Base-by-base conservation (phyloP, 148 eudicot species). In the Rheum nobile region DNA sequence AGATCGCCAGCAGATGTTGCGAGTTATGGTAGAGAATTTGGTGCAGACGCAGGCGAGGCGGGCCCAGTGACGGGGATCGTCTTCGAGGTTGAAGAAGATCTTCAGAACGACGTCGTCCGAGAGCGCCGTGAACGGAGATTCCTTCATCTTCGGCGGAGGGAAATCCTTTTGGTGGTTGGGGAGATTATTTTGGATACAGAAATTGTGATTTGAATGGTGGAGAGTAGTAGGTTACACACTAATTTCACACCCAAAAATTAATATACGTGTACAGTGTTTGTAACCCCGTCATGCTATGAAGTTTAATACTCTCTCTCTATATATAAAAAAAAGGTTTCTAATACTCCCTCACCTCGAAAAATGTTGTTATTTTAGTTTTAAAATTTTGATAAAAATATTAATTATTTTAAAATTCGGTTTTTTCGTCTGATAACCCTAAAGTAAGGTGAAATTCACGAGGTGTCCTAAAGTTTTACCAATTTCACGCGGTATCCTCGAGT, bases 41-140 rank as follows among this genome's bases (percentile, higher is more conserved):
- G 79, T 84, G 75, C 77, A 85, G 21, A 86, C 97, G 77, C 97
- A 93, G 17, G 95, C 84, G 22, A 89, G 76, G 9, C 90, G 82
- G 0, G 98, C 85, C 98, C 98, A 93, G 83, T 76, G 47, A 3
- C 94, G 82, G 0, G 98, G 97, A 61, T 93, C 97, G 26, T 88
- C 88, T 50, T 86, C 90, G 12, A 93, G 85, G 37, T 79, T 80
- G 76, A 34, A 63, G 76, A 93, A 76, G 1, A 93, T 89, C 67
- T 81, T 88, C 6, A 93, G 84, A 14, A 88, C 78, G 8, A 93
- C 81, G 46, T 93, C 98, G 42, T 93, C 98, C 2, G 97, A 31
- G 74, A 79, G 31, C 16, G 48, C 5, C 3, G 72, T 41, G 50
- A 43, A 65, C 32, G 72, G 48, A 19, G 79, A 16, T 10, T 83